These are phyloP conservation scores for Teratosphaeria destructans DNA, from an alignment of 2,329 filamentous ascomycete genomes.

Conservation along the genomic window DNA sequence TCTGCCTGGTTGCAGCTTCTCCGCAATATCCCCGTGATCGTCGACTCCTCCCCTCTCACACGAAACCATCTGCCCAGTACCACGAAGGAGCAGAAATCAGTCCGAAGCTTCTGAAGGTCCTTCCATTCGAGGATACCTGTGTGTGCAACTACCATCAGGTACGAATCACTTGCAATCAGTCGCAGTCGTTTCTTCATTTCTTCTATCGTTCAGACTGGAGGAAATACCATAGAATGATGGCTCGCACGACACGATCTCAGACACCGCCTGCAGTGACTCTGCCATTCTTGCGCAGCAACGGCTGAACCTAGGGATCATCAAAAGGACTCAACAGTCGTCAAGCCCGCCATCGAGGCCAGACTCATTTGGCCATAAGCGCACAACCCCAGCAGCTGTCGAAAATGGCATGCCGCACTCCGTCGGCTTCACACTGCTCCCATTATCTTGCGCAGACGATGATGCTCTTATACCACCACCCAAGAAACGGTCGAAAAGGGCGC, in stretches of 20 bases:
- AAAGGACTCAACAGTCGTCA: background rate
- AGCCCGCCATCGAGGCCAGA: constrained; percentile 7
- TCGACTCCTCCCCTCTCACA: background rate
- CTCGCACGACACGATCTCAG: background rate
- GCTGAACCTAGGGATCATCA: background rate
- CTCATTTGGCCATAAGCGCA: constrained; percentile 28
- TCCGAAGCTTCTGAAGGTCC: too few species aligned
- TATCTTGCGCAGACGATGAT: constrained; percentile 13
- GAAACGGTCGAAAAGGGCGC: background rate
- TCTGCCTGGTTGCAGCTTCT: background rate
- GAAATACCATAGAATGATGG: background rate
- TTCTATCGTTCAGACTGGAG: too few species aligned
- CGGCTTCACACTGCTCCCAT: constrained; percentile 28
- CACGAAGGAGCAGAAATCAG: background rate
- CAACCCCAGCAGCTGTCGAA: constrained; percentile 21
- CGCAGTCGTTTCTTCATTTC: background rate
- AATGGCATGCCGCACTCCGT: constrained; percentile 50
- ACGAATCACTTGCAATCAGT: background rate
- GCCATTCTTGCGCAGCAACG: background rate
- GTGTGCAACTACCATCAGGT: too few species aligned
- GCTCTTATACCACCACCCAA: constrained; percentile 4
- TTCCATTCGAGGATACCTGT: too few species aligned
- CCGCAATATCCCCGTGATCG: background rate
- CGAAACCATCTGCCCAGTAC: background rate
- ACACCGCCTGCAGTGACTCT: background rate